Evolutionary conservation across 176 grass and related monocot genomes (phyloP), one percentile per base, ranked within the genome.

Genomic region (Ensete ventricosum): DNA sequence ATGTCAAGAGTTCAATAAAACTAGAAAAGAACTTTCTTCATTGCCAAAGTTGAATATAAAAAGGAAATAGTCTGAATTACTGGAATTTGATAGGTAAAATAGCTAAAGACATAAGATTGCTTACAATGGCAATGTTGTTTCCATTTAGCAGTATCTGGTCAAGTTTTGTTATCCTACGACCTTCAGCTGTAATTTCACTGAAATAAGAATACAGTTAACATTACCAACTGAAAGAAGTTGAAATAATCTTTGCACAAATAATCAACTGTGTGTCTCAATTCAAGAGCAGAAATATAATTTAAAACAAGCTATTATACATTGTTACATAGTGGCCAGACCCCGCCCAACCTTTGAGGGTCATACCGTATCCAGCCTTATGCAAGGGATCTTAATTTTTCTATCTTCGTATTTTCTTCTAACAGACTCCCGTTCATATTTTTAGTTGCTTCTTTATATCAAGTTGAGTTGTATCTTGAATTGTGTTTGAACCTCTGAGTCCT

Each of bases 111-210:
- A 43, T 6, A 43, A 43, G 34, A 43, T 64, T 51, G 55, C 88
- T 99, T 91, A 99, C 96, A 53, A 99, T 99, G 76, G 96, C 96
- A 78, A 99, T 99, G 68, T 99, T 99, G 87, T 95, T 99, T 65
- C 96, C 96, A 34, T 99, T 99, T 20, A 99, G 76, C 12, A 99
- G 84, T 53, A 99, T 99, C 74, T 99, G 96, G 79, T 99, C 96
- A 34, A 99, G 88, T 78, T 99, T 99, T 67, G 88, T 95, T 58
- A 99, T 95, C 60, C 96, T 87, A 43, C 91, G 91, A 1, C 96
- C 96, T 82, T 99, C 96, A 21, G 96, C 51, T 68, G 91, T 95
- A 60, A 95, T 91, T 84, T 99, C 96, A 64, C 96, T 99, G 77
- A 6, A 69, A 75, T 9, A 52, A 8, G 74, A 48, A 63, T 59